Conservation (phyloP, 108 stramenopile genomes). For the Conticribra guillardii region DNA sequence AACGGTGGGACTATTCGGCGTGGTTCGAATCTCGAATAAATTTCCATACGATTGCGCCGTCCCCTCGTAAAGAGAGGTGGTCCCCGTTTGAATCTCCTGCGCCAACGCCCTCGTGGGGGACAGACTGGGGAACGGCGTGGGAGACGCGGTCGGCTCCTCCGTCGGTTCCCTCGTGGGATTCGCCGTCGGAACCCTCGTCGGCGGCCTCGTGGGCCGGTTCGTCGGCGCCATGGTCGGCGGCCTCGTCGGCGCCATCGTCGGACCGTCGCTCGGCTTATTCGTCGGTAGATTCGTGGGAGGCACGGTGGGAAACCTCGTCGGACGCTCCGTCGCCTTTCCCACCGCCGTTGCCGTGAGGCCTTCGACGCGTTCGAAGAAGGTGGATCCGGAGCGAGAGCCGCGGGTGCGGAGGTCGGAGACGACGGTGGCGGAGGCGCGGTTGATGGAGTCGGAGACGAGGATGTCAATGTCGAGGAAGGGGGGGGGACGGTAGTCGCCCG, state of each 20-base stretch:
- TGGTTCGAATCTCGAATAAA: slow-evolving; percentile 5
- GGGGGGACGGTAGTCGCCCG: slow-evolving; percentile 8
- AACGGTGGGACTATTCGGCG: not conserved
- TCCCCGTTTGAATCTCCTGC: slow-evolving; percentile 5
- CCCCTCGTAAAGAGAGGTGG: slow-evolving; percentile 4
- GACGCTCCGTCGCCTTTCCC: slow-evolving; percentile 1
- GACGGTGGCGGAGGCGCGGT: not conserved
- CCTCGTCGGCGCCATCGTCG: not conserved
- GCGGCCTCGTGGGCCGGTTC: too few species aligned
- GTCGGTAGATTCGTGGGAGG: not conserved
- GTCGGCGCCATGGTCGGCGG: not conserved
- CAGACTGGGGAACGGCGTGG: not conserved
- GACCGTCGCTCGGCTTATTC: not conserved
- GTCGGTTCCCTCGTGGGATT: not conserved
- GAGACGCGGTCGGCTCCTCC: not conserved
- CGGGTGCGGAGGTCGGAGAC: not conserved
- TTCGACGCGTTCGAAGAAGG: not conserved
- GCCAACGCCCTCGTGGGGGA: slow-evolving; percentile 1
- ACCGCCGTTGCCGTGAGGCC: not conserved
- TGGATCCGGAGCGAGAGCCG: not conserved
- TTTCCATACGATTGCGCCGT: not conserved
- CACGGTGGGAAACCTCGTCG: too few species aligned
- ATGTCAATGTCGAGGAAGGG: not conserved
- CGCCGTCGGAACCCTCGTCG: slow-evolving; percentile 4
- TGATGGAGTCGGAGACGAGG: slow-evolving; percentile 3